Percentiles rank a stretch among this genome's conserved stretches.
Conservation (phyloP, 169 alveolate genomes). For the Cytauxzoon felis region DNA sequence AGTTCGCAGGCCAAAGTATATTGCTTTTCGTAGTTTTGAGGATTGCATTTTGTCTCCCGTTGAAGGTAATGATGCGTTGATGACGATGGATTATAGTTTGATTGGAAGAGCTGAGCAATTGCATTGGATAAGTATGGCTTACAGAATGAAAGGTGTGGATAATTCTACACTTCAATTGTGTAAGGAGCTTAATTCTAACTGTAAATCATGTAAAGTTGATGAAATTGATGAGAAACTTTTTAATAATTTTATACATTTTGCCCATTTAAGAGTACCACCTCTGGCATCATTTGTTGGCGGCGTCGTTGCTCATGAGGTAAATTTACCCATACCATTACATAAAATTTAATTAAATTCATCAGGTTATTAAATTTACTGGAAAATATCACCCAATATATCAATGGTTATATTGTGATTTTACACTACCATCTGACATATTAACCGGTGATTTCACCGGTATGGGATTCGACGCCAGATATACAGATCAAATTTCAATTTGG, state of each 20-base stretch:
- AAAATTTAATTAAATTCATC: conserved; percentile 48
- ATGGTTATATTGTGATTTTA: conserved; percentile 93
- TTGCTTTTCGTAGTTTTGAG: conserved; percentile 77
- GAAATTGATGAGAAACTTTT: conserved; percentile 81
- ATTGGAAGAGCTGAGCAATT: conserved; percentile 94
- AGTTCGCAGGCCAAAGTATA: conserved; percentile 84
- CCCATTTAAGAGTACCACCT: conserved; percentile 86
- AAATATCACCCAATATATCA: conserved; percentile 95
- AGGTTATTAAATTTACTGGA: conserved; percentile 96
- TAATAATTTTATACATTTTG: conserved; percentile 73
- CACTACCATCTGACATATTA: conserved; percentile 55
- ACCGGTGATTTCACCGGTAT: conserved; percentile 43
- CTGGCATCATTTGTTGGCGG: conserved; percentile 97
- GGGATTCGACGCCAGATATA: conserved; percentile 60
- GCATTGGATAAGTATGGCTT: conserved; percentile 85
- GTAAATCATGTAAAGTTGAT: conserved; percentile 74
- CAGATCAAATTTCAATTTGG: conserved; percentile 65
- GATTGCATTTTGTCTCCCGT: conserved; percentile 80
- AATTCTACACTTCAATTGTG: conserved; percentile 43
- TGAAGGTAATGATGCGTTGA: conserved; percentile 69
- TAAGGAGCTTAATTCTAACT: conserved; percentile 47
- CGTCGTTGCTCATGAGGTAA: conserved; percentile 87
- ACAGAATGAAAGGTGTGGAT: conserved; percentile 42
- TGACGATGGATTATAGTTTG: conserved; percentile 89
- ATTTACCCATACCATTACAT: background rate